Percentiles rank a stretch among this genome's conserved stretches.
Evolutionary conservation across 768 basidiomycete genomes (phyloP).

Genomic region (Mycena rosella): DNA sequence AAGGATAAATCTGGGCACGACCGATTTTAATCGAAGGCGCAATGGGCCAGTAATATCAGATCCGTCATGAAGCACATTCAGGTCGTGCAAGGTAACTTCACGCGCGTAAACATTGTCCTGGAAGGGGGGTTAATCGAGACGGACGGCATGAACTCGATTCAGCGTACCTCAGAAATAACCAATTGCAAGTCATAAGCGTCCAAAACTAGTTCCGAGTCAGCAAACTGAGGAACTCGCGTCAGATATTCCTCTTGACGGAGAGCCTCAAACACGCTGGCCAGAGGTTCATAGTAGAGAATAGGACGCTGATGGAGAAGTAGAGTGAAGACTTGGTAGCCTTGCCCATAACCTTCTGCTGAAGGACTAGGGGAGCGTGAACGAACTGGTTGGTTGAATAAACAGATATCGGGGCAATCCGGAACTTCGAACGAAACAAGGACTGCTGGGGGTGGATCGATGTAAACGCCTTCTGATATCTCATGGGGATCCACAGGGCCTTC

Average conservation of each 20-base stretch:
- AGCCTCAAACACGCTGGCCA: constrained; percentile 78
- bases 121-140: constrained; percentile 13
- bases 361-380: constrained; percentile 44
- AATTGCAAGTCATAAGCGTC: constrained; percentile 81
- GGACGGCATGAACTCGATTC: neutral
- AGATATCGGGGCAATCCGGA: constrained; percentile 55
- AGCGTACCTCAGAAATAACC: constrained; percentile 71
- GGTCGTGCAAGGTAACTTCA: constrained; percentile 79
- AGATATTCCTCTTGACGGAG: constrained; percentile 74
- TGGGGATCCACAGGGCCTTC: constrained; percentile 57
- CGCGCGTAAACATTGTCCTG: constrained; percentile 80
- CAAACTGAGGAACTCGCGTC: constrained; percentile 57
- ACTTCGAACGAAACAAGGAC: constrained; percentile 65
- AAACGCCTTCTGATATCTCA: constrained; percentile 75
- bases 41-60: constrained; percentile 73
- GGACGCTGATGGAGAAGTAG: constrained; percentile 74
- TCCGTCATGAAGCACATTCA: constrained; percentile 78
- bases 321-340: constrained; percentile 40
- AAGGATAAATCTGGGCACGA: constrained; percentile 71
- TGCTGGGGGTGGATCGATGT: constrained; percentile 81
- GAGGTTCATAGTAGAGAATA: constrained; percentile 82
- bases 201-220: constrained; percentile 73
- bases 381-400: constrained; percentile 69
- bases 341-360: constrained; percentile 36
- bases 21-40: constrained; percentile 64